Evolutionary conservation across 345 rosid genomes (phyloP).

Genomic region (Eucalyptus curtisii): DNA sequence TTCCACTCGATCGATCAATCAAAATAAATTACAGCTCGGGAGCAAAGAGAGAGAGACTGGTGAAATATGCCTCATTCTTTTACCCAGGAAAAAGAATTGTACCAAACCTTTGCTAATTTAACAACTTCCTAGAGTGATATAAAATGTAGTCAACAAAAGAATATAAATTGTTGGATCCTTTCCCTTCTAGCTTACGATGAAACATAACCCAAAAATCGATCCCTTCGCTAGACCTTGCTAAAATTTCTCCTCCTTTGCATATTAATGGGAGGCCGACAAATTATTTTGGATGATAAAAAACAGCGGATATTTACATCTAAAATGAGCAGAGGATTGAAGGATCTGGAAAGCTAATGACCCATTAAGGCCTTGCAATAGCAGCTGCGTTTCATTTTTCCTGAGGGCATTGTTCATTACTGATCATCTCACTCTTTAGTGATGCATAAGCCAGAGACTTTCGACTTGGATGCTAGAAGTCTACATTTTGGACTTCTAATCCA

Average conservation of each 20-base stretch:
- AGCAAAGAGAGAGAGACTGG: not conserved
- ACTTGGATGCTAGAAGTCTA: not conserved
- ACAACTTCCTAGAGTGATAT: not conserved
- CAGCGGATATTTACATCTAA: not conserved
- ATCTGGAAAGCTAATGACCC: not conserved
- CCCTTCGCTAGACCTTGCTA: not conserved
- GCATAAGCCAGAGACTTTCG: not conserved
- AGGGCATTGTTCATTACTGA: not conserved
- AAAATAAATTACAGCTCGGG: not conserved
- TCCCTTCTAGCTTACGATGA: not conserved
- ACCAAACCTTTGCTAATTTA: not conserved
- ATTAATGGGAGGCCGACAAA: not conserved
- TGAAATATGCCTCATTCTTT: not conserved
- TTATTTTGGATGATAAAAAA: not conserved
- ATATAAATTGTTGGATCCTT: not conserved
- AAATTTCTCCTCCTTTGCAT: not conserved
- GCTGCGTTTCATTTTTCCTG: not conserved
- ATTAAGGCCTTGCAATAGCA: not conserved
- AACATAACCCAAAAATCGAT: not conserved
- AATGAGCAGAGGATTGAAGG: not conserved
- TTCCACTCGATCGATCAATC: not conserved
- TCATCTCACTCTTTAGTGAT: not conserved
- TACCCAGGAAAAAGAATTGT: not conserved
- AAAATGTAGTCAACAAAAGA: not conserved
- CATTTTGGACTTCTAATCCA: not conserved